Base-by-base conservation (phyloP, 1,139 yeast genomes). In the Saccharomycopsis hybrid region DNA sequence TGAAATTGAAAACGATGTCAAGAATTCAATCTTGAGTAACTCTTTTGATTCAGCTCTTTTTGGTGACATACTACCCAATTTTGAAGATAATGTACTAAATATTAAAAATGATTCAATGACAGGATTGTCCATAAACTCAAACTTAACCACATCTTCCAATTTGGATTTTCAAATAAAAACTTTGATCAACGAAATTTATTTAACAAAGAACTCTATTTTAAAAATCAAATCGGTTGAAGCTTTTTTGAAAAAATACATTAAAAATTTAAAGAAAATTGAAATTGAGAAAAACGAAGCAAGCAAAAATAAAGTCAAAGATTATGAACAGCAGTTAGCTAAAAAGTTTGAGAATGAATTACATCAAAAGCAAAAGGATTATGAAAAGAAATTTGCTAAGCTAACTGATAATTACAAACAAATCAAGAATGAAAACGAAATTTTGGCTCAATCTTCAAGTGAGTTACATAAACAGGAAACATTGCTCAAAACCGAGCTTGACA, bases 281-380 rank as follows among this genome's bases (percentile, higher is more conserved):
- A 51, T 46, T 25, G 54, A 53, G 33, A 50, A 53, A 38, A 48
- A 49, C 38, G 55, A 53, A 43, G 35, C 47, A 4, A 53, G 43
- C 36, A 53, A 51, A 35, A 46, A 47, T n/a, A 53, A 53, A 31
- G 48, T 53, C 18, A 53, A 51, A 33, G 54, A 53, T 24, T 47
- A 48, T 42, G 55, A 53, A 31, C 54, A 48, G 31, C 49, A 52
- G 31, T 33, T 53, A 5, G 25, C 44, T 2, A 49, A 47, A 39
- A 51, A 46, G 9, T 52, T 63, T 63, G 36, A 66, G 62, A 48
- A 46, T 27, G 52, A 51, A 24, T 51, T 42, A 13, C 25, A 36
- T 31, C 51, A 50, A 8, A 49, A 46, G 25, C 28, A 47, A 28
- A 30, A n/a, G 3, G 55, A 52, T 11, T 41, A 47, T n/a, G 55